Conservation (phyloP, 805 yeast species). For the Candida adriatica region DNA sequence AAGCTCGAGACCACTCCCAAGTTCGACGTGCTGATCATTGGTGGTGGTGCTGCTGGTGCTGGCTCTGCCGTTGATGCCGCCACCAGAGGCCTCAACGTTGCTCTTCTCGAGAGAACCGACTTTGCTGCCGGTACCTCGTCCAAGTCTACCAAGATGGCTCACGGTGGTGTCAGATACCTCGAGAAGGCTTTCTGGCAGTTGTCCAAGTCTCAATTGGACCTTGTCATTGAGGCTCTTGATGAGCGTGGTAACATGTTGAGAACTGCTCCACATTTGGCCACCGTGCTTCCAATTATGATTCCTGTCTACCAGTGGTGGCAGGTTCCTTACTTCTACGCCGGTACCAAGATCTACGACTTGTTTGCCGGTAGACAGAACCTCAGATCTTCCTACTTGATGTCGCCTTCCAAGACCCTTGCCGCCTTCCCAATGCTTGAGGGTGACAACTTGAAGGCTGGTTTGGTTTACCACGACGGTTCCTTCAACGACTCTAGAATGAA, state of each 20-base stretch:
- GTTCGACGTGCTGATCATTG: slow-evolving; percentile 79
- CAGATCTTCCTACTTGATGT: slow-evolving; percentile 66
- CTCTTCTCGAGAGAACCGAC: slow-evolving; percentile 80
- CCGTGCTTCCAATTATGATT: slow-evolving; percentile 85
- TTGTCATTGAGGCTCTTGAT: slow-evolving; percentile 82
- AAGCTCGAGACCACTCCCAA: slow-evolving; percentile 43
- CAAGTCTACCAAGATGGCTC: slow-evolving; percentile 92
- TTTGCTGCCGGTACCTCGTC: slow-evolving; percentile 92
- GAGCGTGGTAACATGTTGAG: slow-evolving; percentile 81
- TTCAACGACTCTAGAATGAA: slow-evolving; percentile 93
- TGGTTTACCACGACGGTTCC: slow-evolving; percentile 92
- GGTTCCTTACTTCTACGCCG: slow-evolving; percentile 86
- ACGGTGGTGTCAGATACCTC: slow-evolving; percentile 93
- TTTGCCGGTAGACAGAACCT: slow-evolving; percentile 88
- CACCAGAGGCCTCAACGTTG: slow-evolving; percentile 84
- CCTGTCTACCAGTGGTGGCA: slow-evolving; percentile 98
- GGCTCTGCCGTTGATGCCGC: slow-evolving; percentile 92
- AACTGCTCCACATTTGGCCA: slow-evolving; percentile 88
- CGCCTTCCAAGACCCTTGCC: slow-evolving; percentile 57
- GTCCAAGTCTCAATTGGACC: slow-evolving; percentile 81
- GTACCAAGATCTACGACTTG: slow-evolving; percentile 86
- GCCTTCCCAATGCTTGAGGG: slow-evolving; percentile 84
- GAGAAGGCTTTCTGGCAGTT: slow-evolving; percentile 93
- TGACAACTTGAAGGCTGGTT: slow-evolving; percentile 74
- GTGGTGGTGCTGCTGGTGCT: slow-evolving; percentile 96